Evolutionary conservation across 768 basidiomycete genomes (phyloP).

Genomic region (Lactarius indigo): DNA sequence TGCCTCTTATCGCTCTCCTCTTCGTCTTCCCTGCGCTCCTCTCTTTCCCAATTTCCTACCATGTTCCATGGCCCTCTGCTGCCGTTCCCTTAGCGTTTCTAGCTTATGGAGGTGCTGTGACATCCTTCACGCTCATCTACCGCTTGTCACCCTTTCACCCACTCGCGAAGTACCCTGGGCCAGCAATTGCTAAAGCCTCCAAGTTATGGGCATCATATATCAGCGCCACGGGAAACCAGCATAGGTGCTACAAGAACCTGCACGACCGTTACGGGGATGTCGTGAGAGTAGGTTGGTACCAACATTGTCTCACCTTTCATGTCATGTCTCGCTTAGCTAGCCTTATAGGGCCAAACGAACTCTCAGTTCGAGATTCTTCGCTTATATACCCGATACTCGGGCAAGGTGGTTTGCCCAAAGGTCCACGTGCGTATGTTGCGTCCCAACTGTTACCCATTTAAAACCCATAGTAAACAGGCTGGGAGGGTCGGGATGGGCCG

Average conservation of each 20-base stretch:
- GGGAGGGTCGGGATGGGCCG: constrained; percentile 17
- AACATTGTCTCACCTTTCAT: not conserved
- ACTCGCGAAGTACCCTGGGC: constrained; percentile 36
- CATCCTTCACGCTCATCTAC: not conserved
- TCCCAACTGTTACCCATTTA: not conserved
- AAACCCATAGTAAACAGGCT: not conserved
- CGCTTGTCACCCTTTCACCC: not conserved
- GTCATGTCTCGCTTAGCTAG: not conserved
- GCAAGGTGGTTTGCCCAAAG: not conserved
- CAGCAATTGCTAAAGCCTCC: constrained; percentile 29
- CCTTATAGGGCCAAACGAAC: not conserved
- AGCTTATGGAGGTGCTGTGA: not conserved
- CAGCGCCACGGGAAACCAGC: constrained; percentile 29
- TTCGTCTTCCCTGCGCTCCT: not conserved
- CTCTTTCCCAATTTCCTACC: not conserved
- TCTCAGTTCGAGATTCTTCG: not conserved
- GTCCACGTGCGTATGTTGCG: not conserved
- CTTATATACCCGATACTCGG: not conserved
- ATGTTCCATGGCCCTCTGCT: not conserved
- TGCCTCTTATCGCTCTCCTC: not conserved
- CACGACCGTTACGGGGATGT: constrained; percentile 39
- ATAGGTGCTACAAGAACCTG: constrained; percentile 31
- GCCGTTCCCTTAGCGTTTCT: not conserved
- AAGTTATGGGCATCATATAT: constrained; percentile 31
- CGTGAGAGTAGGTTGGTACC: constrained; percentile 29